phyloP scores from a whole-genome alignment of 345 rosid genomes.

The Aquilaria malaccensis region DNA sequence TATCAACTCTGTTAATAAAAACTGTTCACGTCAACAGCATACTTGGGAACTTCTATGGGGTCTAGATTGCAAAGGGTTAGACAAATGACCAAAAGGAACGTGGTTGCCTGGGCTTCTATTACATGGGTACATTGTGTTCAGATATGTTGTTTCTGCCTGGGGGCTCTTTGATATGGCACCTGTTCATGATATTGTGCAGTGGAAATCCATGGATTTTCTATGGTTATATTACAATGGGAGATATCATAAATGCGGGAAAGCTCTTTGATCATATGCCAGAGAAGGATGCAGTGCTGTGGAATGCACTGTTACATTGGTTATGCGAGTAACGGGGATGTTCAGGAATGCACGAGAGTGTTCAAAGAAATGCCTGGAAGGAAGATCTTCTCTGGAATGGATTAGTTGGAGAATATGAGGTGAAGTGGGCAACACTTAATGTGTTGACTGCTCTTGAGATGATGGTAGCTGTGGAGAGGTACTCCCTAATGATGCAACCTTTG shows the following conservation, averaged over 20 bases:
- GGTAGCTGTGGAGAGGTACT: slow-evolving; percentile 31
- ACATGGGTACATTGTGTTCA: slow-evolving; percentile 42
- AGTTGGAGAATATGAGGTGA: slow-evolving; percentile 43
- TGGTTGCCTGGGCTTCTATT: slow-evolving; percentile 69
- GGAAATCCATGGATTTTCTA: slow-evolving; percentile 56
- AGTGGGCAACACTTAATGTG: slow-evolving; percentile 35
- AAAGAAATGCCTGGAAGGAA: slow-evolving; percentile 61
- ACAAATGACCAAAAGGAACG: slow-evolving; percentile 58
- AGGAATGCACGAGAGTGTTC: slow-evolving; percentile 42
- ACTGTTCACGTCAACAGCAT: no score
- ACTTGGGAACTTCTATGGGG: slow-evolving; percentile 45
- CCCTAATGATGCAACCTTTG: slow-evolving; percentile 68
- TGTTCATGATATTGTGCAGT: slow-evolving; percentile 55
- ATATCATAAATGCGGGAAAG: slow-evolving; percentile 43
- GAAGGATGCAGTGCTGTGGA: slow-evolving; percentile 75
- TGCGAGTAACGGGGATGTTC: slow-evolving; percentile 40
- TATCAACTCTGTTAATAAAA: no score
- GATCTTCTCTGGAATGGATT: slow-evolving; percentile 74
- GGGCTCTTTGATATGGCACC: slow-evolving; percentile 59
- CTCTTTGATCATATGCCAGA: slow-evolving; percentile 58
- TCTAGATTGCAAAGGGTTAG: slow-evolving; percentile 45
- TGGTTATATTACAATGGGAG: slow-evolving; percentile 51
- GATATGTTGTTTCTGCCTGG: slow-evolving; percentile 45
- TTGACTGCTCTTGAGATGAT: slow-evolving; percentile 46
- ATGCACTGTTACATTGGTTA: slow-evolving; percentile 52